Conservation (phyloP, 495 filamentous ascomycete species). For the Monascus purpureus region DNA sequence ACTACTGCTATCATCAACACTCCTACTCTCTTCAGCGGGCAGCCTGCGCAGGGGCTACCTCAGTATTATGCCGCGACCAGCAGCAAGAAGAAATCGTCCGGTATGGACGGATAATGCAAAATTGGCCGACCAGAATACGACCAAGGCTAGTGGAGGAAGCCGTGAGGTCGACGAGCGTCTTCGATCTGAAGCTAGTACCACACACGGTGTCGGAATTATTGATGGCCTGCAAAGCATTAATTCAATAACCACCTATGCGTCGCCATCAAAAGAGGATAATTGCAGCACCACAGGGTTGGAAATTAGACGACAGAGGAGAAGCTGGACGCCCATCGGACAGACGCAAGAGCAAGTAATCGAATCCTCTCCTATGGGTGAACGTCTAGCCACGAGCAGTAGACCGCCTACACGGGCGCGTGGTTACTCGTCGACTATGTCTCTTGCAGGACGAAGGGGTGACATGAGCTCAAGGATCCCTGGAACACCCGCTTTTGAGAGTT, state of each 20-base stretch:
- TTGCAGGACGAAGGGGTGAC: slow-evolving; percentile 30
- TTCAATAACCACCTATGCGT: background rate
- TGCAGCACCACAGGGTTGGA: slow-evolving; percentile 6
- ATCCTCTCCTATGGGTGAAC: slow-evolving; percentile 24
- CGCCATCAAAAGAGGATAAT: background rate
- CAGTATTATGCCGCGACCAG: slow-evolving; percentile 27
- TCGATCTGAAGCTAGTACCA: background rate
- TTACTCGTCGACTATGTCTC: slow-evolving; percentile 31
- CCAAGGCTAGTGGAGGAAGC: slow-evolving; percentile 1
- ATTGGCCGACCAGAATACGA: background rate
- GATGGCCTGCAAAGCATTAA: background rate
- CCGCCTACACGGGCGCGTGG: slow-evolving; percentile 32
- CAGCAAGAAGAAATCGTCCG: slow-evolving; percentile 24
- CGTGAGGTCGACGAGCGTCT: slow-evolving; percentile 1
- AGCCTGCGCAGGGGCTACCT: slow-evolving; percentile 6
- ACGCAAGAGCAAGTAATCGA: slow-evolving; percentile 25
- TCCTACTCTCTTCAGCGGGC: no score
- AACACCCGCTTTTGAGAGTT: slow-evolving; percentile 42
- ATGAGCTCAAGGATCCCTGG: slow-evolving; percentile 24
- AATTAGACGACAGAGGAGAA: slow-evolving; percentile 12
- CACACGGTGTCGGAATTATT: background rate
- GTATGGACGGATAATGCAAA: slow-evolving; percentile 4
- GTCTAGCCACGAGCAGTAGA: slow-evolving; percentile 22
- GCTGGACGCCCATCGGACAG: slow-evolving; percentile 22
- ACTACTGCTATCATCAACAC: no score